These are phyloP conservation scores for Citrus mangshanensis DNA, from an alignment of 345 rosid species.

Conservation along the genomic window DNA sequence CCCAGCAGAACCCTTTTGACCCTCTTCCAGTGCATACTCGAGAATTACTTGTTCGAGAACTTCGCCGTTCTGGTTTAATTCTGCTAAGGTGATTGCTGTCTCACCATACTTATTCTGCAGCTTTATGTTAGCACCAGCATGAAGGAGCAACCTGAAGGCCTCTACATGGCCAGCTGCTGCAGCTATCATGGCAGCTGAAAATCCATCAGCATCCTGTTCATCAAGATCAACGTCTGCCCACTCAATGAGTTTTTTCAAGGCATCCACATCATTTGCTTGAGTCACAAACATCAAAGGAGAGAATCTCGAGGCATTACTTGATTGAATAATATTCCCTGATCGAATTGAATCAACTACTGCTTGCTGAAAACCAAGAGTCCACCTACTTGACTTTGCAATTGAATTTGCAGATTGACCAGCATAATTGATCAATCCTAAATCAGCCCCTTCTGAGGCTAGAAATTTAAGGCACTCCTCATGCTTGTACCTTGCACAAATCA, in stretches of 20 bases:
- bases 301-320: slow-evolving; percentile 38
- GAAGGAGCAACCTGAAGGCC: slow-evolving; percentile 41
- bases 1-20: slow-evolving; percentile 23
- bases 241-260: slow-evolving; percentile 31
- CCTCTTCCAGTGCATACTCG: slow-evolving; percentile 39
- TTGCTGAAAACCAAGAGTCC: slow-evolving; percentile 47
- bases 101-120: slow-evolving; percentile 36
- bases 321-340: slow-evolving; percentile 35
- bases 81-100: slow-evolving; percentile 37
- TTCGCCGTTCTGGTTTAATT: slow-evolving; percentile 24
- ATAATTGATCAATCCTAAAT: slow-evolving; percentile 42
- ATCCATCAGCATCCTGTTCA: slow-evolving; percentile 43
- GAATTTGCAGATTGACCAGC: slow-evolving; percentile 38
- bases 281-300: slow-evolving; percentile 33
- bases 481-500: slow-evolving; percentile 49
- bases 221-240: slow-evolving; percentile 31
- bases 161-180: slow-evolving; percentile 43
- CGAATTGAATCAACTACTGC: slow-evolving; percentile 37
- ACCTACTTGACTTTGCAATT: slow-evolving; percentile 32
- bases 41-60: slow-evolving; percentile 37
- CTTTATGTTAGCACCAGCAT: slow-evolving; percentile 52
- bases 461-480: slow-evolving; percentile 40
- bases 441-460: slow-evolving; percentile 49
- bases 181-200: slow-evolving; percentile 49
- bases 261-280: slow-evolving; percentile 36